Percentiles rank a stretch among this genome's conserved stretches.
phyloP scores from a whole-genome alignment of 2,329 filamentous ascomycete species.

The Rhytidhysteron rufulum region DNA sequence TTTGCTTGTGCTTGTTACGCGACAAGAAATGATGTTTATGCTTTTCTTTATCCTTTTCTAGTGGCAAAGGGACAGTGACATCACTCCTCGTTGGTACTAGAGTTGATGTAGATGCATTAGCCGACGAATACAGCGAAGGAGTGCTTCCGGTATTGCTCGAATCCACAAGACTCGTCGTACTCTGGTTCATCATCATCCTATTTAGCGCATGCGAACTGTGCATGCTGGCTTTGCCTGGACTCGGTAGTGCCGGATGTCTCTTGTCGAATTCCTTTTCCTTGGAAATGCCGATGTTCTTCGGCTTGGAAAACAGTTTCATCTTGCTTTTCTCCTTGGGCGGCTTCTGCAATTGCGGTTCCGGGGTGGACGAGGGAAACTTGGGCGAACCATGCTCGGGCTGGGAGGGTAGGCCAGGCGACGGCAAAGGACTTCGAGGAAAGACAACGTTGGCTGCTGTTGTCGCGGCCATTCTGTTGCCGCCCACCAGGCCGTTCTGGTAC shows the following conservation, averaged over 20 bases:
- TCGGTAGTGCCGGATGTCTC: constrained; percentile 65
- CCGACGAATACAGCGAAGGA: constrained; percentile 66
- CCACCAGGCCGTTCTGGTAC: constrained; percentile 61
- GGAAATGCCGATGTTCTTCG: constrained; percentile 69
- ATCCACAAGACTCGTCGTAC: constrained; percentile 66
- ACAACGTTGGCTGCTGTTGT: constrained; percentile 70
- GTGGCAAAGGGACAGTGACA: constrained; percentile 36
- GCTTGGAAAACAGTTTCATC: constrained; percentile 76
- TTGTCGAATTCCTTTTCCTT: constrained; percentile 57
- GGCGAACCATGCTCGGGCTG: constrained; percentile 28
- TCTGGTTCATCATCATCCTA: constrained; percentile 60
- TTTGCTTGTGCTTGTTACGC: constrained; percentile 73
- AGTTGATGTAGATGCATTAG: constrained; percentile 74
- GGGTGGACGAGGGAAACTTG: constrained; percentile 21
- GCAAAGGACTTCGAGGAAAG: constrained; percentile 61
- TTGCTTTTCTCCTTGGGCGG: constrained; percentile 67
- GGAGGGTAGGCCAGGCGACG: constrained; percentile 38
- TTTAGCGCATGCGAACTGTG: constrained; percentile 62
- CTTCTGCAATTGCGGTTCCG: constrained; percentile 56
- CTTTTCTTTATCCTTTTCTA: constrained; percentile 67
- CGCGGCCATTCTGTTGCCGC: constrained; percentile 61
- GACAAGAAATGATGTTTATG: constrained; percentile 74
- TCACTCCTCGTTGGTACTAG: constrained; percentile 61
- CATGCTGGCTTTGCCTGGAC: constrained; percentile 59
- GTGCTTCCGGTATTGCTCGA: constrained; percentile 45